These are phyloP conservation scores for Thalia dealbata DNA, from an alignment of 176 grass and related monocot genomes.

Conservation along the genomic window DNA sequence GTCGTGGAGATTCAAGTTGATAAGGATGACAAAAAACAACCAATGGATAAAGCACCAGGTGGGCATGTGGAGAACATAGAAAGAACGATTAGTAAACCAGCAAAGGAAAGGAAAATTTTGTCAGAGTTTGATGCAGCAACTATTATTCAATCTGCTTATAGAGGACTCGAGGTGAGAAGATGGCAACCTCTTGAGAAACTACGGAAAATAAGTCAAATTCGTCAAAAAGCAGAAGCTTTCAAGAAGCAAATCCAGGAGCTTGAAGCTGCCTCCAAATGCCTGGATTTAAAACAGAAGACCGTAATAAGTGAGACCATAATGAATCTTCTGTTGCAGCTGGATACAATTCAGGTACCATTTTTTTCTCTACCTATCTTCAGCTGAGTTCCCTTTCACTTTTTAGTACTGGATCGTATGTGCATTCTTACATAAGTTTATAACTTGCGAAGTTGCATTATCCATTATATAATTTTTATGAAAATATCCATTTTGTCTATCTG, in stretches of 20 bases:
- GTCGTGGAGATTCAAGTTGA: conserved; percentile 8
- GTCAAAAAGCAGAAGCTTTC: conserved; percentile 34
- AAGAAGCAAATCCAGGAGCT: conserved; percentile 38
- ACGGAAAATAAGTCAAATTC: conserved; percentile 37
- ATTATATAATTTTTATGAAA: no score
- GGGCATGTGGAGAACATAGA: not conserved
- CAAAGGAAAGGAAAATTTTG: conserved; percentile 9
- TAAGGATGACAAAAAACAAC: conserved; percentile 10
- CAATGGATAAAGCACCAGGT: not conserved
- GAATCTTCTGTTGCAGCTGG: conserved; percentile 85
- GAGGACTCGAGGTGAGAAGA: conserved; percentile 61
- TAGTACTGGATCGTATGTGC: not conserved
- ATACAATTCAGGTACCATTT: conserved; percentile 64
- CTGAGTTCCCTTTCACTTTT: not conserved
- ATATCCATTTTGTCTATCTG: no score
- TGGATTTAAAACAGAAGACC: conserved; percentile 33
- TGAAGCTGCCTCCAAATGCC: conserved; percentile 28
- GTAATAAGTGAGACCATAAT: conserved; percentile 53
- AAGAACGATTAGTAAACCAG: not conserved
- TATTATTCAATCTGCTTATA: conserved; percentile 57
- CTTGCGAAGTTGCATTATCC: no score
- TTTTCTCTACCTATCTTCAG: not conserved
- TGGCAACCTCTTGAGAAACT: conserved; percentile 67
- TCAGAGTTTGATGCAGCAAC: conserved; percentile 38
- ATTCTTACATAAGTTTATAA: not conserved